Evolutionary conservation across 192 early-diverging fungal species (phyloP).

Genomic region (Thamnidium elegans): DNA sequence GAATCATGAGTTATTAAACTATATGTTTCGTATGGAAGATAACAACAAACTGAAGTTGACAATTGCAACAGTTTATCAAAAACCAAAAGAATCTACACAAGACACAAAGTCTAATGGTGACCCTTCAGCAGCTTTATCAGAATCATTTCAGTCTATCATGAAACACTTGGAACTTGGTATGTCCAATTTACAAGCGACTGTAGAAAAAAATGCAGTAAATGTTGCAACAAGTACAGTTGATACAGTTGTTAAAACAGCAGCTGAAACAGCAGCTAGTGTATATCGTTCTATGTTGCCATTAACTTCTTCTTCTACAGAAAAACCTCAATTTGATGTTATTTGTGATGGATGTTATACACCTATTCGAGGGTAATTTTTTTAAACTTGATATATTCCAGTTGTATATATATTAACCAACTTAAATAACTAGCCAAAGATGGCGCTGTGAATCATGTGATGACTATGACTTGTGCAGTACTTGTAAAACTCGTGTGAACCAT

Average conservation of each 20-base stretch:
- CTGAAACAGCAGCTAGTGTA: not conserved
- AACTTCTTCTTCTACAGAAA: not conserved
- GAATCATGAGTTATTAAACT: too few relatives aligned
- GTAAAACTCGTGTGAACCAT: slow-evolving; percentile 30
- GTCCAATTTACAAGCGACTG: not conserved
- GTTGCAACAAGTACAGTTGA: not conserved
- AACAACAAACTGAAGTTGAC: too few relatives aligned
- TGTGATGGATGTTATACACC: slow-evolving; percentile 8
- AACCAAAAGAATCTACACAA: too few relatives aligned
- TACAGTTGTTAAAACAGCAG: not conserved
- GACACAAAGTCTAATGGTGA: too few relatives aligned
- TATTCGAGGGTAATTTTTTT: not conserved
- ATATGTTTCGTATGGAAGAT: too few relatives aligned
- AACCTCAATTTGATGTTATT: not conserved
- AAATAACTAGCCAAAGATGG: slow-evolving; percentile 29
- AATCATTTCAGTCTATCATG: slow-evolving; percentile 3
- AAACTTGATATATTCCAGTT: not conserved
- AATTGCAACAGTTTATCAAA: too few relatives aligned
- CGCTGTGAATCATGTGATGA: slow-evolving; percentile 53
- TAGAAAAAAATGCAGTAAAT: slow-evolving; percentile 1
- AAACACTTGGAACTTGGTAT: slow-evolving; percentile 6
- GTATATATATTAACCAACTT: too few relatives aligned
- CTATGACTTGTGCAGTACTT: slow-evolving; percentile 52
- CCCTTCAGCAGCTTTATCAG: not conserved
- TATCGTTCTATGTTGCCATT: not conserved